Evolutionary conservation across 352 stramenopile genomes (phyloP).

Genomic region (Pythium plurisporium): DNA sequence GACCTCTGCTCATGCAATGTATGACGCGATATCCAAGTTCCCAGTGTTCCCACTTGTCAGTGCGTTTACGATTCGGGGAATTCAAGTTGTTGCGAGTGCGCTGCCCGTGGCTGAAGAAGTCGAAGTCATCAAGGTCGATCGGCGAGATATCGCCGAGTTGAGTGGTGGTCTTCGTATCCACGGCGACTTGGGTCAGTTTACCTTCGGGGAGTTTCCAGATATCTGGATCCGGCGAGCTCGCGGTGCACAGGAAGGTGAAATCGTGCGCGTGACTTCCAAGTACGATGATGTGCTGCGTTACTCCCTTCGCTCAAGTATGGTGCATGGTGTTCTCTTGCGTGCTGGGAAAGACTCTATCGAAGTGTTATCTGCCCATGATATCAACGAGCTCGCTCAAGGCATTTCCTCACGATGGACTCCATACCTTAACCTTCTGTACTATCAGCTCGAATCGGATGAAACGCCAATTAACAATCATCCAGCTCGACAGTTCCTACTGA

Average conservation of each 20-base stretch:
- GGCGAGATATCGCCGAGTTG: conserved; percentile 42
- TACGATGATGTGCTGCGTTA: conserved; percentile 60
- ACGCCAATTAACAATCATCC: conserved; percentile 32
- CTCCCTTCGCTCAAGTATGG: conserved; percentile 57
- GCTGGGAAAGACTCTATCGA: conserved; percentile 12
- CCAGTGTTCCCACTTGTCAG: conserved; percentile 51
- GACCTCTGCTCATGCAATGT: conserved; percentile 28
- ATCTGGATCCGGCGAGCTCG: conserved; percentile 41
- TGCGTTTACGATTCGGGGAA: conserved; percentile 51
- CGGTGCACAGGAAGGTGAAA: conserved; percentile 32
- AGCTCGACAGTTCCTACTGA: conserved; percentile 50
- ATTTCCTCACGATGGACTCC: conserved; percentile 45
- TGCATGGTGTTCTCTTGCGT: conserved; percentile 58
- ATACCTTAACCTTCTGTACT: conserved; percentile 61
- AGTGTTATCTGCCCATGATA: conserved; percentile 48
- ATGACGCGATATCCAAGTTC: conserved; percentile 37
- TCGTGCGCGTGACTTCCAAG: conserved; percentile 39
- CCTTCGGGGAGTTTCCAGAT: conserved; percentile 57
- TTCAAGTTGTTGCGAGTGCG: conserved; percentile 54
- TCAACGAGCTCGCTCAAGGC: conserved; percentile 41
- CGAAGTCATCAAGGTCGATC: conserved; percentile 39
- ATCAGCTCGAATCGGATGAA: conserved; percentile 32
- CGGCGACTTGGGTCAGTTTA: conserved; percentile 39
- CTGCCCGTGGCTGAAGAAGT: conserved; percentile 36
- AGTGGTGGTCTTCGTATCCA: conserved; percentile 28